Evolutionary conservation across 2,329 filamentous ascomycete genomes (phyloP), one percentile per base, ranked within the genome.

Genomic region (Orbilia ellipsospora): DNA sequence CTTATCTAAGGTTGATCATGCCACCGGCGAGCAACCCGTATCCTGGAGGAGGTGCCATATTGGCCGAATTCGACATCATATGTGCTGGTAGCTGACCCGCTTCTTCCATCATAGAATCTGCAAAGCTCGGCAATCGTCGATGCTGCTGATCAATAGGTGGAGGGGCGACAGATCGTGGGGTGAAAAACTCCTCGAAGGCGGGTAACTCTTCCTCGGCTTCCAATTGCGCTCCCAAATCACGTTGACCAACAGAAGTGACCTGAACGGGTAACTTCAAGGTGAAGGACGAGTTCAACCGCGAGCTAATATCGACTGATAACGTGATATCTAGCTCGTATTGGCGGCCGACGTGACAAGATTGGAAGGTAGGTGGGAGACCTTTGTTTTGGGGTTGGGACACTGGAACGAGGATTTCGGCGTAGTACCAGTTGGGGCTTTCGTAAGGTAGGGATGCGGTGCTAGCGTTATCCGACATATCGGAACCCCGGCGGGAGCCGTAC

Each of bases 351-450:
- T 92, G 85, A 80, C 90, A 92, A 45, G 87, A 86, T 83, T 91
- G 88, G 82, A 92, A 92, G 1, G 89, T 90, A 0, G 90, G 90
- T 18, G 90, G 82, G 80, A 90, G 90, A 26, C 85, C 83, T 78
- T 89, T 90, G 77, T 83, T 83, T n/a, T 80, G 79, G 0, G 90
- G 89, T 0, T 91, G 84, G 0, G 85, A 85, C 79, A 92, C 83
- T 0, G 90, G 90, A 1, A 91, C 86, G 1, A 90, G 80, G 42
- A 92, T 83, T n/a, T 84, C 84, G 5, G 89, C 85, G 1, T 87
- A 89, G 82, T 90, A 92, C 82, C 79, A 79, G 70, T 63, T 62
- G 16, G 75, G 65, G 16, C 31, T 45, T 20, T 69, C 64, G 28
- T 48, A 45, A 10, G 64, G 69, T 40, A 64, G 55, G 23, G 72